Percentiles rank a stretch among this genome's conserved stretches.
Evolutionary conservation across 2,329 filamentous ascomycete species (phyloP).

Genomic region (Teratosphaeria epicoccoides): DNA sequence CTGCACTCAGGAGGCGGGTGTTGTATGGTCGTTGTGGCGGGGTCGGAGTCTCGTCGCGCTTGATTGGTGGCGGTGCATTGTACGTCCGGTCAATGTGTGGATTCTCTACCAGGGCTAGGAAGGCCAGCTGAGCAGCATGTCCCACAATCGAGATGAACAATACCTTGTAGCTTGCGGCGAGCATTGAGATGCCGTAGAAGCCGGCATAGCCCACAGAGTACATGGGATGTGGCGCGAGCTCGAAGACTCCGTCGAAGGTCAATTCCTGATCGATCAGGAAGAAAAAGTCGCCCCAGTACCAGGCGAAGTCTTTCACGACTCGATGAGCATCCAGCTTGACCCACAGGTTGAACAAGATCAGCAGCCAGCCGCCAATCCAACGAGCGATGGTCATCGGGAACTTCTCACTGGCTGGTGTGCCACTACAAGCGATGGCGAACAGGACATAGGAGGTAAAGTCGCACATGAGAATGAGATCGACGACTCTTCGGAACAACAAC

Average conservation of each 20-base stretch:
- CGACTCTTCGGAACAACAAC: conserved; percentile 88
- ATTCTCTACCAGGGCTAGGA: conserved; percentile 84
- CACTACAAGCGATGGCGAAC: conserved; percentile 81
- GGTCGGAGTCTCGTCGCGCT: conserved; percentile 36
- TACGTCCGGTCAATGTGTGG: conserved; percentile 98
- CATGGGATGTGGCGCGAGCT: conserved; percentile 98
- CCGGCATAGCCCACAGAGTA: conserved; percentile 97
- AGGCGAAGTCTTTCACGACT: conserved; percentile 97
- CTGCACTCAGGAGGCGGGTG: conserved; percentile 27
- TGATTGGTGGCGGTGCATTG: conserved; percentile 65
- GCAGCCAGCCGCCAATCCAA: conserved; percentile 65
- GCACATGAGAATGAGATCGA: conserved; percentile 97
- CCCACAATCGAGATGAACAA: conserved; percentile 93
- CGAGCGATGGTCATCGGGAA: conserved; percentile 58
- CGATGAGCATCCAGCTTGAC: conserved; percentile 96
- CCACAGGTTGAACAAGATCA: conserved; percentile 94
- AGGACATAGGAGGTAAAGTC: conserved; percentile 96
- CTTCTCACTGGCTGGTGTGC: conserved; percentile 62
- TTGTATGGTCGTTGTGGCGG: conserved; percentile 31
- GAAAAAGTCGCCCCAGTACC: conserved; percentile 99
- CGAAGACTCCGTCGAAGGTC: conserved; percentile 96
- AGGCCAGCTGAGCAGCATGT: conserved; percentile 87
- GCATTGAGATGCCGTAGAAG: conserved; percentile 96
- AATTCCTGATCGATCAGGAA: conserved; percentile 95
- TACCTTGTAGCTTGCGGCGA: conserved; percentile 96